A percentile compares a stretch with the other conserved stretches of the same genome.
Evolutionary conservation across 202 grass and related monocot genomes (phyloP).

Genomic region (Brachypodium distachyon): DNA sequence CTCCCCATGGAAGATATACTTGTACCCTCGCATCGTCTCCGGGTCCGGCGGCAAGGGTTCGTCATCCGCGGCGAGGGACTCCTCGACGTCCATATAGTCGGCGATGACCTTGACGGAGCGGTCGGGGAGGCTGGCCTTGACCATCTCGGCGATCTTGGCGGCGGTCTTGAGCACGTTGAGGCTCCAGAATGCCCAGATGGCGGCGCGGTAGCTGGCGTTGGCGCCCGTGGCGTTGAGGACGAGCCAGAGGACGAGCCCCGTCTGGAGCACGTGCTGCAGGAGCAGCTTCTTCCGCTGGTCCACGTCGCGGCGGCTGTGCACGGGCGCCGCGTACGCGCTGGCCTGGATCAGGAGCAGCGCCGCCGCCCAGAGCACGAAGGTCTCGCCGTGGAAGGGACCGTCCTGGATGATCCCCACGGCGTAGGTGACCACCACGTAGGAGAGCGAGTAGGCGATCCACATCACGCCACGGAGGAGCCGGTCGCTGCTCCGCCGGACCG

Average conservation of each 20-base stretch:
- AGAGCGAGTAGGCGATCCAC: conserved; percentile 52
- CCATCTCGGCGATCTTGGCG: conserved; percentile 46
- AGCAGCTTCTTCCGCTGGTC: conserved; percentile 53
- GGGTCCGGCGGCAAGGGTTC: neutral
- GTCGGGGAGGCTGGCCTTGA: conserved; percentile 38
- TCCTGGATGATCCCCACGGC: conserved; percentile 51
- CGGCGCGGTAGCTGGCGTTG: conserved; percentile 39
- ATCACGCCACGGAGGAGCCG: conserved; percentile 32
- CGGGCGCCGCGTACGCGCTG: conserved; percentile 36
- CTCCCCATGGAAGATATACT: conserved; percentile 49
- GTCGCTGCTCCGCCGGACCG: conserved; percentile 33
- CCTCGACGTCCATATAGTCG: conserved; percentile 44
- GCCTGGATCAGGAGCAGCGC: conserved; percentile 58
- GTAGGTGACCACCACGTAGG: conserved; percentile 53
- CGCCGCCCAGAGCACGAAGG: conserved; percentile 46
- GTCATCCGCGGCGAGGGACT: neutral
- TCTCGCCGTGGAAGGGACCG: conserved; percentile 44
- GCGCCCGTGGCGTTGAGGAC: conserved; percentile 24
- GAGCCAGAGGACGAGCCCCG: conserved; percentile 44
- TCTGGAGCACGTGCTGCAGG: conserved; percentile 56
- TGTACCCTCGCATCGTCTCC: conserved; percentile 25
- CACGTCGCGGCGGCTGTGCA: conserved; percentile 46
- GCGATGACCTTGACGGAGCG: conserved; percentile 36
- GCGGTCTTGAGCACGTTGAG: conserved; percentile 51
- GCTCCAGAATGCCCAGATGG: conserved; percentile 44